These are phyloP conservation scores for Geranomyces variabilis DNA, from an alignment of 192 early-diverging fungal species.

Conservation along the genomic window DNA sequence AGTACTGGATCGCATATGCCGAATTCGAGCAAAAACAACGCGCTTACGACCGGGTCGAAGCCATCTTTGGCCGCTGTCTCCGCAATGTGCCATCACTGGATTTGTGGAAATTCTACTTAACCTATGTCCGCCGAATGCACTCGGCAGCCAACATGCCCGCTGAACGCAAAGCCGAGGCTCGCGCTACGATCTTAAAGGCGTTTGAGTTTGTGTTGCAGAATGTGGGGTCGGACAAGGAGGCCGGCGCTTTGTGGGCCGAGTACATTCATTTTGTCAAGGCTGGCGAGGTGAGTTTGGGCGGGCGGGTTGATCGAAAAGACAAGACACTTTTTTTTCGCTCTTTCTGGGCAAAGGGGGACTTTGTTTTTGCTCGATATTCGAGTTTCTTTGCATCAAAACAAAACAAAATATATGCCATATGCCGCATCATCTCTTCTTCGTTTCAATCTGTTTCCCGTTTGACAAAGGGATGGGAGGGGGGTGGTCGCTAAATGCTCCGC, in stretches of 20 bases:
- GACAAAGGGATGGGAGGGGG: not conserved
- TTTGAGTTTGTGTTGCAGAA: constrained; percentile 89
- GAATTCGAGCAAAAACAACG: constrained; percentile 81
- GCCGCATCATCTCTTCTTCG: not conserved
- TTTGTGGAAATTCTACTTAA: constrained; percentile 86
- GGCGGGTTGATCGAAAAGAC: too few relatives aligned
- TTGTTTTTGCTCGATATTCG: not conserved
- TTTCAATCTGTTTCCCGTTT: not conserved
- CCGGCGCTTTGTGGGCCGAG: constrained; percentile 86
- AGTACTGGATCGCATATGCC: constrained; percentile 77
- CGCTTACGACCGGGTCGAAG: constrained; percentile 75
- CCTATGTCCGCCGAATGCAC: constrained; percentile 81
- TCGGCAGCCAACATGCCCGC: constrained; percentile 52
- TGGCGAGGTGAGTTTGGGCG: constrained; percentile 58
- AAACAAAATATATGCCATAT: not conserved
- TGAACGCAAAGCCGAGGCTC: constrained; percentile 59
- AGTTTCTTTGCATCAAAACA: not conserved
- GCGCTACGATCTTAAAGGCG: constrained; percentile 73
- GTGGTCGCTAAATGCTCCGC: too few relatives aligned
- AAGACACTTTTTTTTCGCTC: too few relatives aligned
- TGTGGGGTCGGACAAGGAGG: constrained; percentile 86
- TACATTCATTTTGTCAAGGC: constrained; percentile 82
- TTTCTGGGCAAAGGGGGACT: too few relatives aligned
- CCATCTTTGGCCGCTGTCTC: constrained; percentile 83
- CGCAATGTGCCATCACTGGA: constrained; percentile 82